Evolutionary conservation across 2,329 filamentous ascomycete species (phyloP).

Genomic region (Colletotrichum graminicola): DNA sequence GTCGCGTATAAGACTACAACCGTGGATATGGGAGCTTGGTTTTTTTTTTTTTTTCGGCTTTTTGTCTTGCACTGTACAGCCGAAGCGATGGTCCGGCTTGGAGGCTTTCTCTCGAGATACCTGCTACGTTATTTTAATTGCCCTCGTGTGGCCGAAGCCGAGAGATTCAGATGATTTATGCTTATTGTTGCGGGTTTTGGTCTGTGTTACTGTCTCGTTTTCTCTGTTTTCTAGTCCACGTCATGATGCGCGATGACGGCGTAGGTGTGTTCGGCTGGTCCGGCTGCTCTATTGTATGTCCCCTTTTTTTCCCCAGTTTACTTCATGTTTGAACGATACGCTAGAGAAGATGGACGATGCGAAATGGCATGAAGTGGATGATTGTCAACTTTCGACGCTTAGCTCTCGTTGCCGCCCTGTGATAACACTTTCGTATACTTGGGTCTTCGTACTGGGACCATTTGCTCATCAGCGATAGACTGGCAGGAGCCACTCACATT

Average conservation of each 20-base stretch:
- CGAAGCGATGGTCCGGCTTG: conserved; percentile 23
- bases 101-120: conserved; percentile 33
- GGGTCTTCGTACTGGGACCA: background rate
- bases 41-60: conserved; percentile 29
- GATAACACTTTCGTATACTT: background rate
- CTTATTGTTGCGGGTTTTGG: background rate
- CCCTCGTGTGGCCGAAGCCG: conserved; percentile 19
- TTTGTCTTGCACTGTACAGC: conserved; percentile 11
- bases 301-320: background rate
- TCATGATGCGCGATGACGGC: conserved; percentile 34
- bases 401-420: background rate
- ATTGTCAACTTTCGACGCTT: background rate
- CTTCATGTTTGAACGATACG: conserved; percentile 37
- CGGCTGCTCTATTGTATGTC: conserved; percentile 42
- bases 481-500: background rate
- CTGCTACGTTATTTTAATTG: conserved; percentile 39
- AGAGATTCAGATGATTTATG: conserved; percentile 17
- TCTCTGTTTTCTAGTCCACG: conserved; percentile 21
- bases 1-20: conserved; percentile 30
- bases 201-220: conserved; percentile 2
- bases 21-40: conserved; percentile 38
- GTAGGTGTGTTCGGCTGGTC: conserved; percentile 45
- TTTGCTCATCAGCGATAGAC: background rate
- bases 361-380: conserved; percentile 37
- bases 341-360: conserved; percentile 32